A percentile compares a stretch with the other conserved stretches of the same genome.
Conservation (phyloP, 352 stramenopile genomes). For the Globisporangium megalacanthum region DNA sequence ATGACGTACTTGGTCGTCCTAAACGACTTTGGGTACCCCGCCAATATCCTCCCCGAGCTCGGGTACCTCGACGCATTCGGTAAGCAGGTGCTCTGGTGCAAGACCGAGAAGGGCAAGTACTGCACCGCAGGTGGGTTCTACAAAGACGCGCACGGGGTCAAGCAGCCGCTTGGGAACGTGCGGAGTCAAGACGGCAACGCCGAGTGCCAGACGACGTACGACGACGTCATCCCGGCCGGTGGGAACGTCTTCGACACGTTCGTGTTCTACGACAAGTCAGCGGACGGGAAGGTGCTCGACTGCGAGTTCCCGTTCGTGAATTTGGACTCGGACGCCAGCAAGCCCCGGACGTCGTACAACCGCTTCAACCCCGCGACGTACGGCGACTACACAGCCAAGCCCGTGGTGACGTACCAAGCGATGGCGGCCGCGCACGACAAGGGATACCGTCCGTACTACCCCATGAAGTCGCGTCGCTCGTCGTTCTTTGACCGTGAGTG, state of each 20-base stretch:
- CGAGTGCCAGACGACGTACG: constrained; percentile 38
- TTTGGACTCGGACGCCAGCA: constrained; percentile 31
- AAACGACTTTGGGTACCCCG: constrained; percentile 86
- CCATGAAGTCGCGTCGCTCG: constrained; percentile 69
- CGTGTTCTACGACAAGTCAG: constrained; percentile 74
- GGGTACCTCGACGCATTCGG: constrained; percentile 80
- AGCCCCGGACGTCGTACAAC: constrained; percentile 40
- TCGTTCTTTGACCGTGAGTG: constrained; percentile 88
- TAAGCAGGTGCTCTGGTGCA: constrained; percentile 84
- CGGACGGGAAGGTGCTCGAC: constrained; percentile 58
- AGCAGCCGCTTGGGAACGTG: constrained; percentile 27
- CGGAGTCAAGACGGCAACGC: constrained; percentile 23
- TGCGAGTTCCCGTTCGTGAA: constrained; percentile 86
- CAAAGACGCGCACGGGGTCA: constrained; percentile 22
- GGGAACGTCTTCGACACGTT: constrained; percentile 67
- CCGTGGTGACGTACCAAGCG: constrained; percentile 54
- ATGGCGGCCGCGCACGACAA: constrained; percentile 48
- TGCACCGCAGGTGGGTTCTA: constrained; percentile 66
- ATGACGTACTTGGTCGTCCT: constrained; percentile 87
- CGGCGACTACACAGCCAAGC: constrained; percentile 29
- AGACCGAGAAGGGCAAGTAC: constrained; percentile 50
- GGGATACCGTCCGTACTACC: constrained; percentile 86
- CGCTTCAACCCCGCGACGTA: constrained; percentile 46
- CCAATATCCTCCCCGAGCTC: constrained; percentile 74
- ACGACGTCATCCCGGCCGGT: constrained; percentile 38